Evolutionary conservation across 768 basidiomycete species (phyloP), one percentile per base, ranked within the genome.

Genomic region (Suillus hirtellus): DNA sequence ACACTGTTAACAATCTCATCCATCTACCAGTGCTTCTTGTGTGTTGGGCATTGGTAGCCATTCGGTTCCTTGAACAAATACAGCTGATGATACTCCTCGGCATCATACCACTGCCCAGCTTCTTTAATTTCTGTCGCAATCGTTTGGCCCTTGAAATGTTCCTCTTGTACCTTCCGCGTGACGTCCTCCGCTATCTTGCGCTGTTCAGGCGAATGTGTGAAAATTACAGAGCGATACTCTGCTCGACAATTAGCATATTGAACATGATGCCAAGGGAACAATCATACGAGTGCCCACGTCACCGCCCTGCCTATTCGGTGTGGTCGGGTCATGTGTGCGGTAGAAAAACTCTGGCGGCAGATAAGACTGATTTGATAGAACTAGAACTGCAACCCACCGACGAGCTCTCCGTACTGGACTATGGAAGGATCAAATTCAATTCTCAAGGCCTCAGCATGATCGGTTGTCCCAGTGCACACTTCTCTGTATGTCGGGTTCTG

Each of bases 161-260:
- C 90, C 61, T 83, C 86, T 74, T 96, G 90, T 2, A 98, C 86
- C 72, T 96, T 90, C 42, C 82, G 82, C 0, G 91, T 95, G 2
- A 98, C 87, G 24, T 86, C 83, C 69, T 86, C 80, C 3, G 95
- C 96, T 63, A 86, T 84, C 40, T 80, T 72, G 44, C 79, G 78
- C 73, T 98, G 96, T 67, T 91, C 92, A 0, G 83, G 80, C 0
- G 86, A 83, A 69, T 90, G 79, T 15, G 86, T 89, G 76, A 95
- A 98, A 72, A 99, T 96, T 14, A 87, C 93, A 1, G 95, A 95
- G 56, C 96, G 93, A 73, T 98, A 98, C 76, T 98, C 93, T 92
- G 73, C 19, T 31, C 19, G 43, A 34, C 19, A 53, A 44, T 61
- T 42, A 68, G 60, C 17, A 35, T 42, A 43, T n/a, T 12, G 46